phyloP scores from a whole-genome alignment of 805 yeast species.

The Saccharomycopsis oosterbeekiorum region DNA sequence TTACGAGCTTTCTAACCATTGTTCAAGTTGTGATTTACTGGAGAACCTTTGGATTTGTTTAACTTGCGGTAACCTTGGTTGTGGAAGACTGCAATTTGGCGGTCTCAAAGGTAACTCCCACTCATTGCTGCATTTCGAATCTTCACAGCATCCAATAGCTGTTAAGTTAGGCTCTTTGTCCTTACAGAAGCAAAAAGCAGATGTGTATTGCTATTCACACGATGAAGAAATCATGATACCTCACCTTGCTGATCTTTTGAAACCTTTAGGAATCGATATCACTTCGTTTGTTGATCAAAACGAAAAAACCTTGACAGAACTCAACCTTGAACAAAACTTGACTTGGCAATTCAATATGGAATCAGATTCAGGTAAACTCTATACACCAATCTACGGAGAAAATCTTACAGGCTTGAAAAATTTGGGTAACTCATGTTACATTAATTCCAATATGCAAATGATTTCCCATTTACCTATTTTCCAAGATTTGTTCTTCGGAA shows the following conservation, averaged over 20 bases:
- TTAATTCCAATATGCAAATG: conserved; percentile 72
- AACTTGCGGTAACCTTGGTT: conserved; percentile 83
- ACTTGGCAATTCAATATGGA: conserved; percentile 88
- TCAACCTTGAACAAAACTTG: conserved; percentile 86
- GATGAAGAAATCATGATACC: conserved; percentile 84
- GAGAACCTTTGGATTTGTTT: conserved; percentile 91
- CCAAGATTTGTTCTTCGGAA: conserved; percentile 30
- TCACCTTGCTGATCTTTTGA: conserved; percentile 36
- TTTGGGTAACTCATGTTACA: conserved; percentile 87
- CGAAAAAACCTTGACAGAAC: conserved; percentile 79
- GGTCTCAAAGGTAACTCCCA: conserved; percentile 92
- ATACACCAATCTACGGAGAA: conserved; percentile 61
- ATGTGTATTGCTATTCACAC: conserved; percentile 81
- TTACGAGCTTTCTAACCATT: conserved; percentile 32
- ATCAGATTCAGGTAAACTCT: conserved; percentile 54
- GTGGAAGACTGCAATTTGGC: conserved; percentile 93
- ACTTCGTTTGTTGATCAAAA: conserved; percentile 42
- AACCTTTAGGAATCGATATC: conserved; percentile 59
- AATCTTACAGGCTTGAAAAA: conserved; percentile 80
- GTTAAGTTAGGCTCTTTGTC: conserved; percentile 86
- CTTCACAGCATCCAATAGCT: conserved; percentile 64
- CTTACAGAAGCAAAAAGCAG: conserved; percentile 52
- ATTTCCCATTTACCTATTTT: conserved; percentile 40
- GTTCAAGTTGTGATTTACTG: conserved; percentile 50
- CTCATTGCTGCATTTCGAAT: conserved; percentile 63